These are phyloP conservation scores for Fusarium poae DNA, from an alignment of 2,329 filamentous ascomycete genomes.

Conservation along the genomic window DNA sequence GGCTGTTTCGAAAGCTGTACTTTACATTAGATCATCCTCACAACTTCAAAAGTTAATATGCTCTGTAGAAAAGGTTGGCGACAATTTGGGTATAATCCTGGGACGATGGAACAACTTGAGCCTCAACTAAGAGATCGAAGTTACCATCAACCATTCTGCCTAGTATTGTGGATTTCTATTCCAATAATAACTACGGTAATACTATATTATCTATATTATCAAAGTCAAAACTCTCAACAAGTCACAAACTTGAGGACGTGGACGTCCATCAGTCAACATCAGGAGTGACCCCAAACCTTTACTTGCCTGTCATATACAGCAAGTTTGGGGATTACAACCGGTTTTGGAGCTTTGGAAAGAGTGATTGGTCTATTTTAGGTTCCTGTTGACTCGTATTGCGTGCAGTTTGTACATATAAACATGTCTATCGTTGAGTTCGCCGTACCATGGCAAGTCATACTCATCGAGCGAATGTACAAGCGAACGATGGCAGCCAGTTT, in stretches of 20 bases:
- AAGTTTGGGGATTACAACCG: not conserved
- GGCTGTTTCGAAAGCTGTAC: not conserved
- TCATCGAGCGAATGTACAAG: not conserved
- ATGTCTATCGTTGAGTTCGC: not conserved
- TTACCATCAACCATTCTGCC: not conserved
- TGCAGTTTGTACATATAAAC: too few species aligned
- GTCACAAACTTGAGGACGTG: not conserved
- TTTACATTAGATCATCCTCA: not conserved
- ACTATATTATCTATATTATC: too few species aligned
- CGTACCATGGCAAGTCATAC: not conserved
- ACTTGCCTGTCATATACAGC: not conserved
- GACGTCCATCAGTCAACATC: not conserved
- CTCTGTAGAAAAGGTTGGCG: not conserved
- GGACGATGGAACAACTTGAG: not conserved
- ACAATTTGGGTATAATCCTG: not conserved
- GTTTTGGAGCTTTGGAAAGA: not conserved
- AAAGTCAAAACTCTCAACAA: not conserved
- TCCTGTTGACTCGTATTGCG: rapidly evolving
- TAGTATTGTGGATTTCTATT: not conserved
- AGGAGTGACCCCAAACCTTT: not conserved
- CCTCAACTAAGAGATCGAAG: not conserved
- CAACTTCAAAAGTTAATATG: not conserved
- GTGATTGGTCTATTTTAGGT: rapidly evolving
- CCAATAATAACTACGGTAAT: too few species aligned
- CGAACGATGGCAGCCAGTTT: too few species aligned